Conservation (phyloP, 179 eudicot species). For the Beta lomatogona region DNA sequence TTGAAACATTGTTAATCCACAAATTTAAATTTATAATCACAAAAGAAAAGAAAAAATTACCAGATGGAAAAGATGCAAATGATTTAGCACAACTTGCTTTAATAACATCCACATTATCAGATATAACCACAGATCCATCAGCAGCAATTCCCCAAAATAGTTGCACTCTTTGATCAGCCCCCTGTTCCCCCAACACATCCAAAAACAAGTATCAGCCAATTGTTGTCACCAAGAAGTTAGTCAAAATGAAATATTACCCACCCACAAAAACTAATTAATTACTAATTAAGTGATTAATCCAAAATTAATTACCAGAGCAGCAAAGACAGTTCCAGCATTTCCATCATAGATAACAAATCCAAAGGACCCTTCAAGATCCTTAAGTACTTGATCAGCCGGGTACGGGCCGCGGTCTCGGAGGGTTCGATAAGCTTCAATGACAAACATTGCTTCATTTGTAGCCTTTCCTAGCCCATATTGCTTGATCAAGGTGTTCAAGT, state of each 20-base stretch:
- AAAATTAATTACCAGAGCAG: slow-evolving; percentile 53
- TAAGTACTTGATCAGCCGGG: slow-evolving; percentile 80
- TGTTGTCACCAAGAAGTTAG: neutral
- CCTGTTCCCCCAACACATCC: slow-evolving; percentile 39
- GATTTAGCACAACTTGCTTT: slow-evolving; percentile 83
- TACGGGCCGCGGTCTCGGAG: slow-evolving; percentile 89
- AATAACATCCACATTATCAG: slow-evolving; percentile 57
- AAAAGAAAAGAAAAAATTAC: slow-evolving; percentile 22
- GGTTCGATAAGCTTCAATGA: slow-evolving; percentile 77
- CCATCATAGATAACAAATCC: slow-evolving; percentile 77
- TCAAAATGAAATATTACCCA: no score
- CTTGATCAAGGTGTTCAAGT: slow-evolving; percentile 58
- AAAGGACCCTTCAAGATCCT: slow-evolving; percentile 80
- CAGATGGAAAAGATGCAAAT: slow-evolving; percentile 82
- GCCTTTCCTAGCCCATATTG: slow-evolving; percentile 74
- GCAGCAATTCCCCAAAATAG: slow-evolving; percentile 79
- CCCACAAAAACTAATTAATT: no score
- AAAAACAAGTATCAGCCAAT: neutral
- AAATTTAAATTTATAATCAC: no score
- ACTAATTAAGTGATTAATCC: neutral
- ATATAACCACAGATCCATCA: slow-evolving; percentile 79
- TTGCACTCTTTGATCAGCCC: slow-evolving; percentile 58
- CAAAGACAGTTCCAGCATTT: slow-evolving; percentile 62
- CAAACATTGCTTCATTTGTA: slow-evolving; percentile 77
- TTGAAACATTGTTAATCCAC: no score